These are phyloP conservation scores for Pleurotus sapidus DNA, from an alignment of 768 basidiomycete genomes.

Conservation along the genomic window DNA sequence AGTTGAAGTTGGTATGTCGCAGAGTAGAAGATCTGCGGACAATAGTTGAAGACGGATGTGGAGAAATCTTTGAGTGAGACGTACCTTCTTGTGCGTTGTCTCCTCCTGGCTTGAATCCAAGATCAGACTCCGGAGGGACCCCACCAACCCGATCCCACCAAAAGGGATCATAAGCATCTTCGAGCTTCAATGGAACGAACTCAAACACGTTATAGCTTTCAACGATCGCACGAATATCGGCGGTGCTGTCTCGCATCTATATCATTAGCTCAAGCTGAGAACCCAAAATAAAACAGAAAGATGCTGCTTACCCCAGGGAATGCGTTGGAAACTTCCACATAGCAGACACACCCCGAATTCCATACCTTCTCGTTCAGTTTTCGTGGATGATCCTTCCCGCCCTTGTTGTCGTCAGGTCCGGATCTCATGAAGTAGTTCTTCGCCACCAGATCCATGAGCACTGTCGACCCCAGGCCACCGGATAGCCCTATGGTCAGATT, in stretches of 20 bases:
- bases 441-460: slow-evolving; percentile 67
- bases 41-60: background rate
- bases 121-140: slow-evolving; percentile 14
- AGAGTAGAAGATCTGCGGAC: slow-evolving; percentile 28
- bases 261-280: slow-evolving; percentile 12
- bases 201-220: slow-evolving; percentile 48
- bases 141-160: slow-evolving; percentile 63
- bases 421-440: slow-evolving; percentile 49
- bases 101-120: slow-evolving; percentile 31
- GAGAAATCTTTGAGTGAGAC: background rate
- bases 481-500: slow-evolving; percentile 70
- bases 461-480: slow-evolving; percentile 76
- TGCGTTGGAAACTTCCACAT: slow-evolving; percentile 65
- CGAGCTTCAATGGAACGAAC: slow-evolving; percentile 62
- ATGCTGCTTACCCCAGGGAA: slow-evolving; percentile 52
- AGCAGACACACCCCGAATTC: slow-evolving; percentile 61
- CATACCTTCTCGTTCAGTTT: slow-evolving; percentile 48
- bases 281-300: background rate
- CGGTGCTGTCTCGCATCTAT: slow-evolving; percentile 55
- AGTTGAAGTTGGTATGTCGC: slow-evolving; percentile 15
- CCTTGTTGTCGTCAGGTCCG: slow-evolving; percentile 31
- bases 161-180: slow-evolving; percentile 66
- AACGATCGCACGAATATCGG: slow-evolving; percentile 46
- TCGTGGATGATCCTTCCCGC: slow-evolving; percentile 67
- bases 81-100: slow-evolving; percentile 55